Conservation (phyloP, 2,329 filamentous ascomycete genomes). For the Ascochyta fabae region DNA sequence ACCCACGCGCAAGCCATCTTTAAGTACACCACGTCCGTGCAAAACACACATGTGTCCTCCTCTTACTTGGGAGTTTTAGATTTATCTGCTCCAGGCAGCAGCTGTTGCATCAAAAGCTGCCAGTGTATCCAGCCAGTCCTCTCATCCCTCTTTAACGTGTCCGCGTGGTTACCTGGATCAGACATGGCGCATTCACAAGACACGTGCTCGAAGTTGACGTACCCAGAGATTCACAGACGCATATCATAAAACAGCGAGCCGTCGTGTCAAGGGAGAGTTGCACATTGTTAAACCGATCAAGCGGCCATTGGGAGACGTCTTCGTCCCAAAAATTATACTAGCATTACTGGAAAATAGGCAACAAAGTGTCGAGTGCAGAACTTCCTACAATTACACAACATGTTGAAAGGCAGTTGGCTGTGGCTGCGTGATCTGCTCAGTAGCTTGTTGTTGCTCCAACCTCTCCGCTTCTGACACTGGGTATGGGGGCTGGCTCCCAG, state of each 20-base stretch:
- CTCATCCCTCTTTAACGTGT: neutral
- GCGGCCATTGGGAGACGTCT: neutral
- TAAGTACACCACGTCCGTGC: conserved; percentile 6
- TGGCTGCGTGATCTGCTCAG: conserved; percentile 3
- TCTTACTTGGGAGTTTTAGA: too few relatives aligned
- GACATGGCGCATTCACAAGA: neutral
- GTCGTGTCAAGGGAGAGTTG: neutral
- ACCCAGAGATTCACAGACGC: neutral
- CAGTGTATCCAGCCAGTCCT: too few relatives aligned
- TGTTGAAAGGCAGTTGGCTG: conserved; percentile 7
- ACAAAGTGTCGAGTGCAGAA: neutral
- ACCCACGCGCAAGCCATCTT: conserved; percentile 23
- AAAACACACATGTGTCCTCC: neutral
- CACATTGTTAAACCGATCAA: conserved; percentile 1
- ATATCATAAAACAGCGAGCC: neutral
- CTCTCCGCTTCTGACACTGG: conserved; percentile 41
- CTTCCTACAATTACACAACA: neutral
- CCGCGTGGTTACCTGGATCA: neutral
- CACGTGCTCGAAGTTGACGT: neutral
- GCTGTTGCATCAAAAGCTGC: neutral
- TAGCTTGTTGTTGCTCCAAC: conserved; percentile 32
- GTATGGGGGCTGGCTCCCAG: conserved; percentile 36
- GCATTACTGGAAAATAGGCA: neutral
- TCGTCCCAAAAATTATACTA: neutral
- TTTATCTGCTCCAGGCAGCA: conserved; percentile 17